Base-by-base conservation (phyloP, 805 yeast genomes). In the Dipodascopsis uninucleata region DNA sequence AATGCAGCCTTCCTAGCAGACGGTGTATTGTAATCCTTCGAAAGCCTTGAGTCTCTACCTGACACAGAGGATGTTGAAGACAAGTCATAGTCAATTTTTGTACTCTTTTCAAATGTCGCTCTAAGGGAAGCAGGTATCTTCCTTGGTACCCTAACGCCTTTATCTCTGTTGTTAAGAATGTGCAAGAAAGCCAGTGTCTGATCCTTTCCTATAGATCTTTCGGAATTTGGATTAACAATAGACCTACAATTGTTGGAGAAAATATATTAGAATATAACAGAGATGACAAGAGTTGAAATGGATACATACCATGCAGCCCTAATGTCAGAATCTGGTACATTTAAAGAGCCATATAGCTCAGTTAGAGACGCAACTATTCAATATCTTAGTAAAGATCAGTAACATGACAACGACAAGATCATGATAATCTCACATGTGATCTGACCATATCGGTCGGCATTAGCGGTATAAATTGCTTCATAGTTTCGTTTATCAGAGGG, bases 61-160 rank as follows among this genome's bases (percentile, higher is more conserved):
- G 21, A 29, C 20, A 31, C 21, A 3, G 36, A 8, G 66, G 49
- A 32, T 35, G 40, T 50, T 21, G 43, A 9, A 10, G 39, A 21
- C 4, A 58, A 36, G 25, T 52, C 44, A 36, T 58, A 58, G 39
- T 58, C 57, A 6, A 58, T 52, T 22, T 45, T 93, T 25, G 75
- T 75, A 55, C 85, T 89, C 67, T 87, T 87, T 31, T 85, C 84
- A 64, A 89, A 90, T 0, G 96, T 85, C 12, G 97, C 96, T 34
- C 95, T 75, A 53, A 93, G 70, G 4, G 93, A 79, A 1, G 89
- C 85, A 16, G 98, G 98, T n/a, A 93, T 88, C n/a, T 88, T 82
- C 46, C 93, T 72, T 31, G 98, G 98, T 21, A 93, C 80, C 42
- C 90, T 74, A 58, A 81, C 82, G 31, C 88, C 88, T 47, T 82